Evolutionary conservation across 495 filamentous ascomycete species (phyloP).

Genomic region (Aspergillus bridgeri): DNA sequence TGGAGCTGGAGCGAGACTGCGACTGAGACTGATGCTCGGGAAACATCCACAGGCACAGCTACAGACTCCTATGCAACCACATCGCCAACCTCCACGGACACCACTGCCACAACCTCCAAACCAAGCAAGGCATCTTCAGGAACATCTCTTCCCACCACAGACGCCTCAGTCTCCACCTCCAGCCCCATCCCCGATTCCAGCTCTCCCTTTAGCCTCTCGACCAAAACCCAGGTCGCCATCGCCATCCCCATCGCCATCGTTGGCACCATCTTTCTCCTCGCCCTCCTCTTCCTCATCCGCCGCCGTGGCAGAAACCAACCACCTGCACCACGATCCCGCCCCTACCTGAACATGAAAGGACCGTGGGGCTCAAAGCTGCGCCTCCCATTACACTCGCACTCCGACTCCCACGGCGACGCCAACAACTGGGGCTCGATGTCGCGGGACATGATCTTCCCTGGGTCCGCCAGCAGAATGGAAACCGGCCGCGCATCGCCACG

Average conservation of each 20-base stretch:
- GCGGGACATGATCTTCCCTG: too few relatives aligned
- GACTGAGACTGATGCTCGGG: too few relatives aligned
- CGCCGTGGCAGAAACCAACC: slow-evolving; percentile 20
- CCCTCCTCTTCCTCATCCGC: slow-evolving; percentile 26
- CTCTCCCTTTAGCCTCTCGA: slow-evolving; percentile 6
- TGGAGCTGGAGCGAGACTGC: too few relatives aligned
- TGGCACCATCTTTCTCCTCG: slow-evolving; percentile 25
- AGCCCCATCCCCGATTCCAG: not conserved
- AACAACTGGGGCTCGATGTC: not conserved
- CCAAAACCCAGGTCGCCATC: slow-evolving; percentile 35
- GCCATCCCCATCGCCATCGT: slow-evolving; percentile 35
- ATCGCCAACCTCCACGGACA: not conserved
- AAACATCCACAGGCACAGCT: not conserved
- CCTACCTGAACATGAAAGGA: slow-evolving; percentile 14
- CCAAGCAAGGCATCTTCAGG: too few relatives aligned
- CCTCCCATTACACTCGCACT: not conserved
- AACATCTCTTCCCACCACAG: not conserved
- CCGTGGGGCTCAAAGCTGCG: not conserved
- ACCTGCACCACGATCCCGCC: slow-evolving; percentile 7
- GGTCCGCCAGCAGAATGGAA: too few relatives aligned
- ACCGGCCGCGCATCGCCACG: not conserved
- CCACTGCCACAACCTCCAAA: not conserved
- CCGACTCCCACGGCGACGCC: not conserved
- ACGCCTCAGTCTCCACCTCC: not conserved
- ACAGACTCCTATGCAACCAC: not conserved